phyloP scores from a whole-genome alignment of 148 eudicot genomes.

The Gaultheria prostrata region DNA sequence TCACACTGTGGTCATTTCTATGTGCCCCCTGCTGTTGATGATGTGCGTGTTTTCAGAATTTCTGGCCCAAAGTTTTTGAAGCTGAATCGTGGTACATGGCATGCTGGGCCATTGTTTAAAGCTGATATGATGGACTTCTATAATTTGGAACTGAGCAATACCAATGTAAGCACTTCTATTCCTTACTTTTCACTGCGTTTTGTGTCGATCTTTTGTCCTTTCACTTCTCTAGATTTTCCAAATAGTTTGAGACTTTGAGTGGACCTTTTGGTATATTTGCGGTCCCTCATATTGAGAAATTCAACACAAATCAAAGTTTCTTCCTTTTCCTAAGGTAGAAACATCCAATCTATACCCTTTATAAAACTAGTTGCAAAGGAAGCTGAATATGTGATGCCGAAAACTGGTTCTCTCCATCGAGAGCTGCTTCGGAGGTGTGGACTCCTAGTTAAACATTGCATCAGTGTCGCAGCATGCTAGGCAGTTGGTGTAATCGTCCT shows the following conservation, averaged over 20 bases:
- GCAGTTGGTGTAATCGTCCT: background rate
- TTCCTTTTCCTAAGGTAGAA: background rate
- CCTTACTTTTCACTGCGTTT: background rate
- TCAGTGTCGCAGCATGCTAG: background rate
- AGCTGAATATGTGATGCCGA: background rate
- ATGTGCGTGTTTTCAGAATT: conserved; percentile 64
- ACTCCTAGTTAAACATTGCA: background rate
- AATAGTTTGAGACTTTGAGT: background rate
- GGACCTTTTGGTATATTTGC: background rate
- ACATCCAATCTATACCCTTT: background rate
- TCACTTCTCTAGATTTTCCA: background rate
- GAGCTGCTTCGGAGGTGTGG: background rate
- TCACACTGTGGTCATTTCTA: conserved; percentile 74
- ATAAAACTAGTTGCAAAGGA: background rate
- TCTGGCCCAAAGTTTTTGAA: conserved; percentile 75
- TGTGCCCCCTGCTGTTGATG: conserved; percentile 66
- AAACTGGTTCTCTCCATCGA: background rate
- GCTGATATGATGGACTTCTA: conserved; percentile 69
- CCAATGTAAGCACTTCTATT: conserved; percentile 59
- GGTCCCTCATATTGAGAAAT: background rate
- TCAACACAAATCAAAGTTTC: background rate
- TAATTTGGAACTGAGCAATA: conserved; percentile 83
- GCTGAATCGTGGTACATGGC: conserved; percentile 88
- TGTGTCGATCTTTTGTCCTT: background rate
- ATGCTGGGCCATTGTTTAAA: conserved; percentile 82